phyloP scores from a whole-genome alignment of 441 rosid genomes.

The Cnidoscolus chayamansa region DNA sequence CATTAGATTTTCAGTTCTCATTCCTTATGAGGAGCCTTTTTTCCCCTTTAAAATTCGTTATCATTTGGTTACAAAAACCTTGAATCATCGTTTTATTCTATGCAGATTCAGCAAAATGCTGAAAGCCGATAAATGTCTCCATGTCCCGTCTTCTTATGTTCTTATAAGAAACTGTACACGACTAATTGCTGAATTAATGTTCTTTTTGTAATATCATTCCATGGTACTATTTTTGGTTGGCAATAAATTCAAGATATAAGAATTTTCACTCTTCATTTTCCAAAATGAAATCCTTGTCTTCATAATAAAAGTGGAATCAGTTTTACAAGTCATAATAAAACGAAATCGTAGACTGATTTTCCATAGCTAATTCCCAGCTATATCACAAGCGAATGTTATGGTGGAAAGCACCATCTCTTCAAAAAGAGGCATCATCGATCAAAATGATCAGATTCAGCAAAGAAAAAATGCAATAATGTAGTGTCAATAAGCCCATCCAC shows the following conservation, averaged over 20 bases:
- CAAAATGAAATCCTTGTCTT: too few relatives aligned
- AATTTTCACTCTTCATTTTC: neutral
- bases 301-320: too few relatives aligned
- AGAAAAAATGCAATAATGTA: neutral
- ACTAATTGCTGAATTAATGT: constrained; percentile 7
- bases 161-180: constrained; percentile 4
- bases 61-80: neutral
- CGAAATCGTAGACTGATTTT: constrained; percentile 38
- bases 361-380: constrained; percentile 42
- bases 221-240: neutral
- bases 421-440: constrained; percentile 42
- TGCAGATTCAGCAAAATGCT: neutral
- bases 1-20: constrained; percentile 29
- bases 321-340: too few relatives aligned
- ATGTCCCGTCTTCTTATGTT: neutral
- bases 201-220: neutral
- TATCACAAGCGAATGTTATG: constrained; percentile 43
- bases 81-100: neutral
- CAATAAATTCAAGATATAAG: neutral
- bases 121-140: neutral
- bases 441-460: constrained; percentile 7
- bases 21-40: constrained; percentile 35
- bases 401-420: constrained; percentile 60
- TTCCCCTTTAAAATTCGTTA: neutral
- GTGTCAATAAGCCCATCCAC: constrained; percentile 37